These are phyloP conservation scores for Syzygium grande DNA, from an alignment of 345 rosid genomes.

Conservation along the genomic window DNA sequence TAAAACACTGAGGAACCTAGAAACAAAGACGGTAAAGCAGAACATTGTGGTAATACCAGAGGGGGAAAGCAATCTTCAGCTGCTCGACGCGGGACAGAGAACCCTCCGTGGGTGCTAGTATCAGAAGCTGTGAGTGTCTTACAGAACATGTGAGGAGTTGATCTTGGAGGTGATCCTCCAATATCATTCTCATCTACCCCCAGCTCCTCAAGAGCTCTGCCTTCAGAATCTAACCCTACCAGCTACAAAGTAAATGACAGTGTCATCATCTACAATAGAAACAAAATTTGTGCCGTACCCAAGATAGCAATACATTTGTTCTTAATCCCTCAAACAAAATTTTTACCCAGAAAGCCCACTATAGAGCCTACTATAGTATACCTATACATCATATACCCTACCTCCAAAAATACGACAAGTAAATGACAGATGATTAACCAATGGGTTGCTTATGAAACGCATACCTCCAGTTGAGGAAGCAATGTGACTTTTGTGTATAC, in stretches of 20 bases:
- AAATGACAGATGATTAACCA: neutral
- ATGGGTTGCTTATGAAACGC: neutral
- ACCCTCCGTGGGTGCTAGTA: constrained; percentile 94
- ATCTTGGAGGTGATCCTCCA: constrained; percentile 42
- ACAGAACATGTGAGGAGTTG: constrained; percentile 84
- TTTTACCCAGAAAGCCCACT: neutral
- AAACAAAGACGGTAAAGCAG: neutral
- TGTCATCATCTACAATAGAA: neutral
- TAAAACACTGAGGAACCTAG: neutral
- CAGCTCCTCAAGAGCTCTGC: constrained; percentile 36
- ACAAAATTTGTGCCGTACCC: neutral
- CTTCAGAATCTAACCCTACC: constrained; percentile 34
- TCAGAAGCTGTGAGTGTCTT: constrained; percentile 89
- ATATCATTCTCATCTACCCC: constrained; percentile 45
- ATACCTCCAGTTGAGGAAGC: constrained; percentile 76
- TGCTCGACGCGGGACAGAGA: constrained; percentile 85
- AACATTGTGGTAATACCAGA: constrained; percentile 28
- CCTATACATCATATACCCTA: neutral
- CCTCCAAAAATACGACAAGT: neutral
- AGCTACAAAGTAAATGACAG: constrained; percentile 32
- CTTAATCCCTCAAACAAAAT: neutral
- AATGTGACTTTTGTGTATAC: constrained; percentile 71
- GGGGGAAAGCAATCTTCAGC: constrained; percentile 92
- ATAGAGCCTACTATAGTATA: neutral
- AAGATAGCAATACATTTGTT: neutral